Percentiles rank a stretch among this genome's conserved stretches.
Evolutionary conservation across 441 rosid genomes (phyloP).

Genomic region (Arabidopsis hybrid): DNA sequence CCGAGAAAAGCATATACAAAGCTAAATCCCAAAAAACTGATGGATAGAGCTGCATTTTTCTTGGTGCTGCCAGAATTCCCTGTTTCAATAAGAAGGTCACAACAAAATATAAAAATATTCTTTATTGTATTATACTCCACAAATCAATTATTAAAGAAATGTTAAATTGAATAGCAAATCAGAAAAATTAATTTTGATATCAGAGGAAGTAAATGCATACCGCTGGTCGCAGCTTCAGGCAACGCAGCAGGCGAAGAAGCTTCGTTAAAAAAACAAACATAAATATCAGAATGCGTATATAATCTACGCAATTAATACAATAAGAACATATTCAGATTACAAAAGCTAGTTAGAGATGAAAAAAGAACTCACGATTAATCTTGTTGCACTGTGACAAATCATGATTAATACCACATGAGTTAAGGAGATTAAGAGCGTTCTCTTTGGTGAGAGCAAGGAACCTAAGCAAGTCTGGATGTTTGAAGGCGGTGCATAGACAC

Average conservation of each 20-base stretch:
- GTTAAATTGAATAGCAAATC: conserved; percentile 13
- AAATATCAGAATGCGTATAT: background rate
- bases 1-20: conserved; percentile 22
- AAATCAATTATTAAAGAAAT: background rate
- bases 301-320: conserved; percentile 9
- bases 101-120: no score
- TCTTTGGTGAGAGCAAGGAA: conserved; percentile 44
- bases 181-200: conserved; percentile 3
- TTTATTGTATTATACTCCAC: background rate
- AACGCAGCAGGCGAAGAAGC: conserved; percentile 21
- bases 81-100: conserved; percentile 32
- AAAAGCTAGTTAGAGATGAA: background rate
- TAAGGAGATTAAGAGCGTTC: conserved; percentile 51
- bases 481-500: conserved; percentile 55
- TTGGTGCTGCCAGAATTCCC: conserved; percentile 23
- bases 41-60: conserved; percentile 5
- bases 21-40: conserved; percentile 27
- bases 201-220: conserved; percentile 16
- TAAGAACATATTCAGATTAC: background rate
- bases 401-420: conserved; percentile 52
- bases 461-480: conserved; percentile 44
- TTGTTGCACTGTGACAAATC: conserved; percentile 47
- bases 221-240: conserved; percentile 19
- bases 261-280: conserved; percentile 10
- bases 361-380: conserved; percentile 21